A percentile compares a stretch with the other conserved stretches of the same genome.
Conservation (phyloP, 176 grass and related monocot species). For the Chrysopogon serrulatus region DNA sequence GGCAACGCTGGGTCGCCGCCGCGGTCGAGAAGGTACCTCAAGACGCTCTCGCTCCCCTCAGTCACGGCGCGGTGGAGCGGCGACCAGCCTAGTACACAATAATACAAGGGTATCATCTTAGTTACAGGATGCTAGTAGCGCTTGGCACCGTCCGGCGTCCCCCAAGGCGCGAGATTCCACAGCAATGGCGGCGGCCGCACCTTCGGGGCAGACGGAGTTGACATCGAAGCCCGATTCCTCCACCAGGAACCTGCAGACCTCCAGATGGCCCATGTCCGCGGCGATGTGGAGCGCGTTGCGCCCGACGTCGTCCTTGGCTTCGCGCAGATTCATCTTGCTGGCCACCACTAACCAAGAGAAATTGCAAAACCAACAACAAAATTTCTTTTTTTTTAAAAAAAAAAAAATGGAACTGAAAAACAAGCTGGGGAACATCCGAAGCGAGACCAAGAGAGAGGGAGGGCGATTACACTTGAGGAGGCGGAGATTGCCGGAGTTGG, state of each 20-base stretch:
- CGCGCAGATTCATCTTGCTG: slow-evolving; percentile 11
- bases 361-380: background rate
- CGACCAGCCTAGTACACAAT: background rate
- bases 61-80: background rate
- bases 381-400: background rate
- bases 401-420: background rate
- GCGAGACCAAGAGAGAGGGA: background rate
- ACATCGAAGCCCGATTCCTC: slow-evolving; percentile 33
- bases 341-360: background rate
- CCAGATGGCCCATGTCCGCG: slow-evolving; percentile 7
- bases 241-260: slow-evolving; percentile 37
- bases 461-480: background rate
- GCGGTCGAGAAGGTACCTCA: slow-evolving; percentile 29
- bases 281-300: slow-evolving; percentile 29
- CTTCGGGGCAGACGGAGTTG: background rate
- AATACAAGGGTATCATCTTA: background rate
- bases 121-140: background rate
- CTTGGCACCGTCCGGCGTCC: background rate
- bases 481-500: background rate
- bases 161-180: too few species aligned
- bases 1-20: slow-evolving; percentile 24
- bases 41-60: background rate
- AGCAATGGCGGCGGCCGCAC: background rate
- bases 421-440: background rate
- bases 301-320: slow-evolving; percentile 4